Percentiles rank a stretch among this genome's conserved stretches.
phyloP scores from a whole-genome alignment of 1,284 basidiomycete genomes.

The Taiwanofungus camphoratus region DNA sequence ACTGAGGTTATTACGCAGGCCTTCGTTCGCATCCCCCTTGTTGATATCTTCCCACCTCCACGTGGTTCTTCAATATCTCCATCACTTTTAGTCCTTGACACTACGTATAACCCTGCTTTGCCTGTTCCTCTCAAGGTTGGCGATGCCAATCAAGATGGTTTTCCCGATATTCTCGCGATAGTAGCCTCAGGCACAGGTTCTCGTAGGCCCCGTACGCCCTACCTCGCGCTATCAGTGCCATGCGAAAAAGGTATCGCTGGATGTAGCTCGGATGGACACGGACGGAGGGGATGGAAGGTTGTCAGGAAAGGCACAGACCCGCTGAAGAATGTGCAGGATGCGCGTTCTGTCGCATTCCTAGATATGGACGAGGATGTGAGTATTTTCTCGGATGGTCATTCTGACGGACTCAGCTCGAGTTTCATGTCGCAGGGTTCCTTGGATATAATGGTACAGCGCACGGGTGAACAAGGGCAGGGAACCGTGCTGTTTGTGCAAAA shows the following conservation, averaged over 20 bases:
- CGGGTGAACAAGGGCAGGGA: constrained; percentile 58
- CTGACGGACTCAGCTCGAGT: no score
- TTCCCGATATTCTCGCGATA: constrained; percentile 85
- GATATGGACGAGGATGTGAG: constrained; percentile 96
- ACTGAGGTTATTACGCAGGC: constrained; percentile 35
- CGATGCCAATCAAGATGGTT: constrained; percentile 93
- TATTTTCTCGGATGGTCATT: constrained; percentile 8
- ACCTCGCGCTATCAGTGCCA: constrained; percentile 67
- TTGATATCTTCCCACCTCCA: constrained; percentile 49
- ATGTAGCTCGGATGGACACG: constrained; percentile 41
- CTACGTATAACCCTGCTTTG: constrained; percentile 52
- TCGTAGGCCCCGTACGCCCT: constrained; percentile 46
- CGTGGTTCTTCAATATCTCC: constrained; percentile 32
- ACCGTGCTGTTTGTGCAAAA: constrained; percentile 88
- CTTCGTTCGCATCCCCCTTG: constrained; percentile 64
- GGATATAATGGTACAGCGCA: constrained; percentile 87
- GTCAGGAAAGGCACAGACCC: constrained; percentile 59
- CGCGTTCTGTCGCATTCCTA: constrained; percentile 74
- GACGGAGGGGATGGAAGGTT: constrained; percentile 57
- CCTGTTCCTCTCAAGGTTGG: constrained; percentile 82
- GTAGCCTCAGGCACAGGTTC: constrained; percentile 35
- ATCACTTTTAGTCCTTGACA: constrained; percentile 67
- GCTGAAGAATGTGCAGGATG: constrained; percentile 71
- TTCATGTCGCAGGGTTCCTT: constrained; percentile 70
- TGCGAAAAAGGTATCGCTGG: constrained; percentile 58